Conservation (phyloP, 1,139 yeast genomes). For the Hemisphaericaspora xylanilytica region DNA sequence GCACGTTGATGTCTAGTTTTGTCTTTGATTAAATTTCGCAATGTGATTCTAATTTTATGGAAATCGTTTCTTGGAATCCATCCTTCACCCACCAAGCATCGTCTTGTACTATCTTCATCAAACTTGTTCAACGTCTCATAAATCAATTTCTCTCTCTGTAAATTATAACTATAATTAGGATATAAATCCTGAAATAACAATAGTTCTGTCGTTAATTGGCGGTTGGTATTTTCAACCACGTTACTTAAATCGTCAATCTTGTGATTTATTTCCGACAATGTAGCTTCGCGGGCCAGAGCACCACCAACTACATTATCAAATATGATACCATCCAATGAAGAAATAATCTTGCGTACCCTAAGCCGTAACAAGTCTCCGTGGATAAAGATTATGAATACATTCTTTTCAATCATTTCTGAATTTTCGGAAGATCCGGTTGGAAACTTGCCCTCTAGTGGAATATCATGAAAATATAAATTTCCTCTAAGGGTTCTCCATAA, state of each 20-base stretch:
- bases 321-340: conserved; percentile 77
- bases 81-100: conserved; percentile 95
- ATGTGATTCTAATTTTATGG: conserved; percentile 22
- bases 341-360: conserved; percentile 73
- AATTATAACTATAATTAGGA: conserved; percentile 37
- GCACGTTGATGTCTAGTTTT: conserved; percentile 19
- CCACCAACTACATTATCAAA: conserved; percentile 65
- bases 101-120: conserved; percentile 79
- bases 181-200: conserved; percentile 59
- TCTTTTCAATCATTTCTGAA: conserved; percentile 54
- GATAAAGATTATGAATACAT: conserved; percentile 79
- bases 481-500: conserved; percentile 58
- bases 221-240: conserved; percentile 69
- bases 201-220: conserved; percentile 71
- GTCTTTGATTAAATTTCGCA: conserved; percentile 25
- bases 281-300: conserved; percentile 45
- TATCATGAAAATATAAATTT: conserved; percentile 49
- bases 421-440: conserved; percentile 38
- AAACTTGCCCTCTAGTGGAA: conserved; percentile 41
- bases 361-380: conserved; percentile 76
- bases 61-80: conserved; percentile 68
- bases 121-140: conserved; percentile 76
- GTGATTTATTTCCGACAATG: conserved; percentile 60
- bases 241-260: conserved; percentile 43
- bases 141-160: conserved; percentile 71